Evolutionary conservation across 164 flowering plant genomes (phyloP).

Genomic region (Warburgia ugandensis): DNA sequence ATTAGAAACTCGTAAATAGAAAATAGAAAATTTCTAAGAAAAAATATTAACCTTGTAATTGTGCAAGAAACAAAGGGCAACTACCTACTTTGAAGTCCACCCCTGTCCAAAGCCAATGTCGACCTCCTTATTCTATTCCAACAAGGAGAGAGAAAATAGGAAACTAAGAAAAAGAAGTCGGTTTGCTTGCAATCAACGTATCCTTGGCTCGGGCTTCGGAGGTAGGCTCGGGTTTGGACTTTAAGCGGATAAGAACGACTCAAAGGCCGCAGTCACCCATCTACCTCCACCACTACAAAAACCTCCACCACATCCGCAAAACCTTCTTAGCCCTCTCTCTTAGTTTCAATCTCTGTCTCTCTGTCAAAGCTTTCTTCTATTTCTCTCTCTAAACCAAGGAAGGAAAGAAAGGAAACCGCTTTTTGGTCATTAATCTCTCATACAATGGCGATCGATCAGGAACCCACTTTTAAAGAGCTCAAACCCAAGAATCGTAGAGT

Average conservation of each 20-base stretch:
- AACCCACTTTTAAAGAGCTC: constrained; percentile 51
- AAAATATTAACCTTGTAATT: too few relatives aligned
- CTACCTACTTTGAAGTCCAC: too few relatives aligned
- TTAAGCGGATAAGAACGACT: constrained; percentile 57
- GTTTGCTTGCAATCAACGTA: constrained; percentile 68
- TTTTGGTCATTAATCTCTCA: background rate
- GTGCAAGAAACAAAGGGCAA: too few relatives aligned
- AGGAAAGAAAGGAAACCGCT: too few relatives aligned
- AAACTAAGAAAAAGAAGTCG: too few relatives aligned
- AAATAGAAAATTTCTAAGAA: too few relatives aligned
- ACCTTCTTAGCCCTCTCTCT: constrained; percentile 11
- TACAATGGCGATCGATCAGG: constrained; percentile 79
- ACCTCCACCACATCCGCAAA: constrained; percentile 21
- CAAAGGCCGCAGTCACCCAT: constrained; percentile 12
- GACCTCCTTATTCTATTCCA: too few relatives aligned
- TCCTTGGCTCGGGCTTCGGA: constrained; percentile 34
- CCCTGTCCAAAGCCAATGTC: too few relatives aligned
- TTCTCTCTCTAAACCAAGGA: background rate
- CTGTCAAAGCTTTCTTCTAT: too few relatives aligned
- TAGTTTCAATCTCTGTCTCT: too few relatives aligned
- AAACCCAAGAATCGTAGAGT: constrained; percentile 71
- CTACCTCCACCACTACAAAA: constrained; percentile 29
- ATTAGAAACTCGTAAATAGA: too few relatives aligned
- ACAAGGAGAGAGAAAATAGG: too few relatives aligned
- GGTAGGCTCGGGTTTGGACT: constrained; percentile 38